Conservation (phyloP, 305 asterid genomes). For the Fraxinus dipetala region DNA sequence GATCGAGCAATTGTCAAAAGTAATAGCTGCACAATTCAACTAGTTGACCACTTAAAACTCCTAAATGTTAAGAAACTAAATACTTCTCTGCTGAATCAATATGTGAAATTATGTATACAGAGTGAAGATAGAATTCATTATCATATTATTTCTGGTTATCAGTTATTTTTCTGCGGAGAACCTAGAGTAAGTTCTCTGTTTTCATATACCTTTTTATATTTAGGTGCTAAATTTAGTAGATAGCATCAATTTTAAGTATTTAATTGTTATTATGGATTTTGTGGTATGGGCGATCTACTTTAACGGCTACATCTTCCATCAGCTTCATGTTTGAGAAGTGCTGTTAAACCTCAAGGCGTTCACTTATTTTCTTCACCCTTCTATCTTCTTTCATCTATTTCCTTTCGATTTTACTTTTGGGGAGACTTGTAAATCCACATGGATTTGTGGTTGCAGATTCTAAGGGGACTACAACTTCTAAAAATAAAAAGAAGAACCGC, state of each 20-base stretch:
- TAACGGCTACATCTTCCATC: not conserved
- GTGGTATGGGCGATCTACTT: not conserved
- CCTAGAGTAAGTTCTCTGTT: not conserved
- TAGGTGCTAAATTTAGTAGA: not conserved
- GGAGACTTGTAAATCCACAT: slow-evolving; percentile 20
- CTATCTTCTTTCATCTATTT: not conserved
- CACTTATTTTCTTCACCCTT: slow-evolving; percentile 8
- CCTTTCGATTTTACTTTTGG: slow-evolving; percentile 4
- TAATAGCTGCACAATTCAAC: not conserved
- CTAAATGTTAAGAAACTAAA: not conserved
- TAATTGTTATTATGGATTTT: not conserved
- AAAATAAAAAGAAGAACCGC: slow-evolving; percentile 82
- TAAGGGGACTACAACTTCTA: slow-evolving; percentile 53
- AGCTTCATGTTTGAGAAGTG: slow-evolving; percentile 4
- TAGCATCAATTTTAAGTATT: not conserved
- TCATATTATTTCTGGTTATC: not conserved
- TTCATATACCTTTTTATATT: not conserved
- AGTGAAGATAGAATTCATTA: not conserved
- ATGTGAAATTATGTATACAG: not conserved
- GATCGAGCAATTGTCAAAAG: not conserved
- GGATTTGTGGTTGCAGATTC: slow-evolving; percentile 49
- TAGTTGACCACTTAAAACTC: not conserved
- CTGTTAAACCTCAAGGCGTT: slow-evolving; percentile 9
- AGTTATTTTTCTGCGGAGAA: not conserved
- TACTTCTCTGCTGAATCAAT: not conserved